Evolutionary conservation across 106 monocot species (phyloP).

Genomic region (Allium fistulosum): DNA sequence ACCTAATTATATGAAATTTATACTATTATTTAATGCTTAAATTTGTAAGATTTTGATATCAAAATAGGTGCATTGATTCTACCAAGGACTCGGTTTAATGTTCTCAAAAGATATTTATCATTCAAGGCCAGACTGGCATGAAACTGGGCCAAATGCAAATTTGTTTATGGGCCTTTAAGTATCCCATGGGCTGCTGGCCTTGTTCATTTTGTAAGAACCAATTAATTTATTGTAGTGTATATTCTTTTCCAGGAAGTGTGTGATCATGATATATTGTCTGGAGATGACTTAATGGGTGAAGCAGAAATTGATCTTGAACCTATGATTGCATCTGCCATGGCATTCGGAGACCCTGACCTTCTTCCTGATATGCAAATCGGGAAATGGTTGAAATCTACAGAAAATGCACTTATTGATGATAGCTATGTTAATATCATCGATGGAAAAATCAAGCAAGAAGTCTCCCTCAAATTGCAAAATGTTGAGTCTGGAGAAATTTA

Average conservation of each 20-base stretch:
- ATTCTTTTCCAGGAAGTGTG: slow-evolving; percentile 54
- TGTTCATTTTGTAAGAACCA: no score
- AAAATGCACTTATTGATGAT: slow-evolving; percentile 75
- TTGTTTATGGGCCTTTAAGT: no score
- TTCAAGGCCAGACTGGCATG: no score
- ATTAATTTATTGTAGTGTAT: no score
- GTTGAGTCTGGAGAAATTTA: slow-evolving; percentile 85
- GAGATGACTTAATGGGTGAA: slow-evolving; percentile 92
- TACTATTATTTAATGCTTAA: no score
- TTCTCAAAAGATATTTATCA: no score
- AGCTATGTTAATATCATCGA: slow-evolving; percentile 57
- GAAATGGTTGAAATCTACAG: slow-evolving; percentile 71
- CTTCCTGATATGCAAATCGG: slow-evolving; percentile 82
- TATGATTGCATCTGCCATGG: slow-evolving; percentile 62
- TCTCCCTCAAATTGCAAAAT: slow-evolving; percentile 66
- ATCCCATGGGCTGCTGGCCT: no score
- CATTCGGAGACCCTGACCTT: slow-evolving; percentile 67
- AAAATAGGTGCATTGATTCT: no score
- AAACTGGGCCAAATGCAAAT: no score
- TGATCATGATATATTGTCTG: slow-evolving; percentile 76
- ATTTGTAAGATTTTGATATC: no score
- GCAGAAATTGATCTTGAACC: slow-evolving; percentile 86
- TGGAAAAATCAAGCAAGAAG: slow-evolving; percentile 77
- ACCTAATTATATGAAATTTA: no score
- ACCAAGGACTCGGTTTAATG: no score